phyloP scores from a whole-genome alignment of 192 early-diverging fungal genomes.

The Coemansia aciculifera region DNA sequence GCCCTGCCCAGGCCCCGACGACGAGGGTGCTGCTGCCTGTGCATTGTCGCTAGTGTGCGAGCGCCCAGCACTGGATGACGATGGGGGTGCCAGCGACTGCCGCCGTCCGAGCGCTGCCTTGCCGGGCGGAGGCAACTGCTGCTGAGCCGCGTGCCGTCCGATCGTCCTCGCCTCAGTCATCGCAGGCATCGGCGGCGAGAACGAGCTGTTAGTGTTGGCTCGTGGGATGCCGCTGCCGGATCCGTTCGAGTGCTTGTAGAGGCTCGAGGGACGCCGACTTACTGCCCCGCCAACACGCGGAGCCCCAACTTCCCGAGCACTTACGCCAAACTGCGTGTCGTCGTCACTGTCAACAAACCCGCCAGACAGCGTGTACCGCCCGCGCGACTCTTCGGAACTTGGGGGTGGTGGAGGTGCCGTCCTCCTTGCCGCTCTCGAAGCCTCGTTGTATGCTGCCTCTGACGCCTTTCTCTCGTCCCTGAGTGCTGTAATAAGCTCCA shows the following conservation, averaged over 20 bases:
- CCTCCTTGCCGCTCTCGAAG: neutral
- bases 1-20: neutral
- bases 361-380: conserved; percentile 12
- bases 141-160: conserved; percentile 12
- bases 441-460: neutral
- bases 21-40: neutral
- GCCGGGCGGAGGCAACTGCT: conserved; percentile 30
- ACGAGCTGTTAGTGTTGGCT: conserved; percentile 20
- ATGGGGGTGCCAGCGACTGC: conserved; percentile 36
- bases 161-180: conserved; percentile 17
- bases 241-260: conserved; percentile 29
- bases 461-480: neutral
- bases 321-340: conserved; percentile 11
- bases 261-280: conserved; percentile 31
- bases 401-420: neutral
- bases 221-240: conserved; percentile 32
- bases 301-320: conserved; percentile 16
- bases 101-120: conserved; percentile 22
- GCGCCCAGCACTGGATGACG: conserved; percentile 9
- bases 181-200: conserved; percentile 37
- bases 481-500: conserved; percentile 27
- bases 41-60: conserved; percentile 14
- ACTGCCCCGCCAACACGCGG: conserved; percentile 22
- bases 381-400: neutral
- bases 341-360: conserved; percentile 36